Percentiles rank a stretch among this genome's conserved stretches.
Evolutionary conservation across 306 rosid genomes (phyloP).

Genomic region (Cicer bijugum): DNA sequence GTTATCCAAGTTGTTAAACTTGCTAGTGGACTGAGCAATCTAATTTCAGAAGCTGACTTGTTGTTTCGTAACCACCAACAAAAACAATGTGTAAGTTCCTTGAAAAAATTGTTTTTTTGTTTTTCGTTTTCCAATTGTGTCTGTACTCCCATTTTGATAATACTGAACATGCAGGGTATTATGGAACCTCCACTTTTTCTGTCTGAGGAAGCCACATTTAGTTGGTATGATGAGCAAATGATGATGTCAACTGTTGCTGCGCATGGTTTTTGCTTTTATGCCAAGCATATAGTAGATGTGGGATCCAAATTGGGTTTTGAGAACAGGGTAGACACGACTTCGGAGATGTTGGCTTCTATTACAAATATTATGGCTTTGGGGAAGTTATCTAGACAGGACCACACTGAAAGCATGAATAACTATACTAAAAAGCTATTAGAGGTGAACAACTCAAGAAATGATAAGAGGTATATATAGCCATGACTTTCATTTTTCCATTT

Average conservation of each 20-base stretch:
- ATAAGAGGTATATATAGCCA: constrained; percentile 53
- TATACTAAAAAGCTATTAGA: constrained; percentile 46
- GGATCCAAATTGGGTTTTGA: constrained; percentile 56
- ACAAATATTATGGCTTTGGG: constrained; percentile 61
- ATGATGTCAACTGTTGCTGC: constrained; percentile 70
- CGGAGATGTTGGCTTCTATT: constrained; percentile 69
- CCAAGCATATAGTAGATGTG: constrained; percentile 57
- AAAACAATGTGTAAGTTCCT: constrained; percentile 59
- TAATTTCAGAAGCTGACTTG: constrained; percentile 75
- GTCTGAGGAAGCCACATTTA: constrained; percentile 57
- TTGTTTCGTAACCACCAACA: constrained; percentile 57
- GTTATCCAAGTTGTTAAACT: constrained; percentile 59
- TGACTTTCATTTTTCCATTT: constrained; percentile 33
- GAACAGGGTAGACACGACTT: constrained; percentile 54
- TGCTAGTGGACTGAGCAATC: constrained; percentile 63
- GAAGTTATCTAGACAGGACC: constrained; percentile 58
- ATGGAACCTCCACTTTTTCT: constrained; percentile 55
- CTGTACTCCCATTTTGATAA: constrained; percentile 35
- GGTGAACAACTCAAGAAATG: constrained; percentile 42
- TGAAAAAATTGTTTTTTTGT: constrained; percentile 2
- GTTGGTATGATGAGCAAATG: constrained; percentile 64
- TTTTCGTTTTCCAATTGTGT: constrained; percentile 14
- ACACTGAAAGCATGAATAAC: constrained; percentile 27
- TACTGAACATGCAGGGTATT: constrained; percentile 62
- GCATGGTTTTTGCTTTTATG: constrained; percentile 82